Evolutionary conservation across 176 grass and related monocot genomes (phyloP).

Genomic region (maize (Zea mays)): Zm-B73-REFERENCE-NAM-5.0 NC_050096.1:230327501-230328000

Average conservation of each 20-base stretch:
- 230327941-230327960: background rate
- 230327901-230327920: conserved; percentile 9
- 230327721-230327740: conserved; percentile 38
- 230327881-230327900: conserved; percentile 72
- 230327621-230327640: conserved; percentile 43
- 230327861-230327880: conserved; percentile 69
- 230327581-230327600: too few relatives aligned
- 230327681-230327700: background rate
- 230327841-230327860: conserved; percentile 49
- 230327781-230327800: conserved; percentile 83
- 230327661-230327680: background rate
- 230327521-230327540: background rate
- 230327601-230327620: conserved; percentile 1
- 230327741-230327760: conserved; percentile 54
- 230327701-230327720: background rate
- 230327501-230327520: background rate
- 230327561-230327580: background rate
- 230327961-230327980: conserved; percentile 24
- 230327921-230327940: conserved; percentile 19
- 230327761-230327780: conserved; percentile 76
- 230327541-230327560: background rate
- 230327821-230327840: conserved; percentile 66
- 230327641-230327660: background rate
- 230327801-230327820: conserved; percentile 73
- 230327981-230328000: conserved; percentile 3